phyloP scores from a whole-genome alignment of 345 rosid genomes.

The Arabis alpina region DNA sequence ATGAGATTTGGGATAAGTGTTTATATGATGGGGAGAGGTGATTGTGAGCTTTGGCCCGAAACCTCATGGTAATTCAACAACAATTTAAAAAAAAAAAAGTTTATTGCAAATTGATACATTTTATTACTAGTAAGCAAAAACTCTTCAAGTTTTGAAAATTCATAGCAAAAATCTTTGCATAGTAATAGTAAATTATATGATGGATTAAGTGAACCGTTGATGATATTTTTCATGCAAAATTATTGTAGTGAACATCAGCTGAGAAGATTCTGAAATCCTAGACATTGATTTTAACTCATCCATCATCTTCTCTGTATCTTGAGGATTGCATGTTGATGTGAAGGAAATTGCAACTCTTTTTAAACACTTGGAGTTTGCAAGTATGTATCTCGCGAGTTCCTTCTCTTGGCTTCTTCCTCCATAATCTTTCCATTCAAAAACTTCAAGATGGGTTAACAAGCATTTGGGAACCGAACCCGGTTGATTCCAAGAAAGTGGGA shows the following conservation, averaged over 20 bases:
- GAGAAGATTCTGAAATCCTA: not conserved
- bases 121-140: too few relatives aligned
- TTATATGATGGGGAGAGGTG: too few relatives aligned
- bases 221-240: not conserved
- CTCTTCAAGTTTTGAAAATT: too few relatives aligned
- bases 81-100: too few relatives aligned
- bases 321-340: not conserved
- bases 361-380: constrained; percentile 5
- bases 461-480: not conserved
- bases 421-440: not conserved
- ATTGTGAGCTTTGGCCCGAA: too few relatives aligned
- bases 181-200: too few relatives aligned
- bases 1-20: too few relatives aligned
- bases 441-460: not conserved
- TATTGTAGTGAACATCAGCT: not conserved
- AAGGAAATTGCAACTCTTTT: not conserved
- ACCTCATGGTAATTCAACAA: too few relatives aligned
- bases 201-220: too few relatives aligned
- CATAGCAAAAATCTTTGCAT: too few relatives aligned
- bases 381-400: not conserved
- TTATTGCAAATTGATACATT: too few relatives aligned
- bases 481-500: not conserved
- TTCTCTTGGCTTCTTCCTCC: not conserved
- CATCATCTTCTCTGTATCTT: constrained; percentile 13
- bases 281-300: not conserved